Evolutionary conservation across 2,329 filamentous ascomycete species (phyloP).

Genomic region (Diaporthe citrichinensis): DNA sequence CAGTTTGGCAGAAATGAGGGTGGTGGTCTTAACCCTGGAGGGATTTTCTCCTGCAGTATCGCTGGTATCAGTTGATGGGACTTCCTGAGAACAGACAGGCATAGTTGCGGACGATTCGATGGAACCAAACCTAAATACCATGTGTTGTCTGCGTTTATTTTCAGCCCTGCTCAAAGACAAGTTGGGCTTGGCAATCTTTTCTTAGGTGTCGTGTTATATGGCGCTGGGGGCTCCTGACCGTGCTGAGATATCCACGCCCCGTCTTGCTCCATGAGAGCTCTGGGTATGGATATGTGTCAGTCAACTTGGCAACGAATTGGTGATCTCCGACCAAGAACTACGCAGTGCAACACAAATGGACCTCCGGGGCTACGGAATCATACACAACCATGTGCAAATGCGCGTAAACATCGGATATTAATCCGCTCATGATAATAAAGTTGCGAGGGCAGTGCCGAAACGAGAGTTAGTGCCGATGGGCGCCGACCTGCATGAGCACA

Average conservation of each 20-base stretch:
- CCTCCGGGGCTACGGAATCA: not conserved
- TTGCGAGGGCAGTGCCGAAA: constrained; percentile 3
- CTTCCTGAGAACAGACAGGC: not conserved
- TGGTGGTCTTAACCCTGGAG: not conserved
- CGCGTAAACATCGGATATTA: constrained; percentile 2
- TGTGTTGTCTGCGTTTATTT: not conserved
- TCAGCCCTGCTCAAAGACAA: not conserved
- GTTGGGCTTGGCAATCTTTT: not conserved
- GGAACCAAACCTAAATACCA: not conserved
- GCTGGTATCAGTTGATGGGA: not conserved
- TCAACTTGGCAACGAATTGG: not conserved
- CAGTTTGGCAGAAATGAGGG: not conserved
- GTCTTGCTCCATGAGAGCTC: not conserved
- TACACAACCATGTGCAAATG: not conserved
- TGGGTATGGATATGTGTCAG: not conserved
- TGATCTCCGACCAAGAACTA: constrained; percentile 6
- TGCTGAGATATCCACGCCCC: not conserved
- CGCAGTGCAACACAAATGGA: not conserved
- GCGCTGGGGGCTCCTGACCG: not conserved
- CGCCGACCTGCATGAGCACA: constrained; percentile 14
- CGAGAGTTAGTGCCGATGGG: constrained; percentile 15
- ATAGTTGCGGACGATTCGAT: not conserved
- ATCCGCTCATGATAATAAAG: not conserved
- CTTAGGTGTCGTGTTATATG: not conserved
- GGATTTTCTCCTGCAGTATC: not conserved